phyloP scores from a whole-genome alignment of 1,139 yeast species.

The Geotrichum klebahnii region DNA sequence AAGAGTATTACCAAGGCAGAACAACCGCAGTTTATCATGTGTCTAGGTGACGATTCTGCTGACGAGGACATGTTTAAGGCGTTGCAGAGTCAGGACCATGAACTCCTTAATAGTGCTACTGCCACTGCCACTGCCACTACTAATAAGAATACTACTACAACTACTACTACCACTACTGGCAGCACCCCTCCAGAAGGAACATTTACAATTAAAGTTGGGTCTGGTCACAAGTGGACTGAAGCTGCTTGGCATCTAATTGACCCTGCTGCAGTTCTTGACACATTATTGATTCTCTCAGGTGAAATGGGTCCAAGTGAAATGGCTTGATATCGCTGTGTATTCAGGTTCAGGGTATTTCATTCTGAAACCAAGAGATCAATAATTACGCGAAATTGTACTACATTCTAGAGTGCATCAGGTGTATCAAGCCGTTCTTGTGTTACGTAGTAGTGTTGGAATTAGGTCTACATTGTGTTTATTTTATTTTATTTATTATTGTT shows the following conservation, averaged over 20 bases:
- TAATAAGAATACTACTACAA: constrained; percentile 42
- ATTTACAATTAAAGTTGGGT: constrained; percentile 91
- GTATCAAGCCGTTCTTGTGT: no score
- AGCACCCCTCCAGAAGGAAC: constrained; percentile 38
- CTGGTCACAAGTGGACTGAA: constrained; percentile 81
- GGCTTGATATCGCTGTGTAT: no score
- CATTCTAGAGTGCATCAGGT: no score
- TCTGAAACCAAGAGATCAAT: no score
- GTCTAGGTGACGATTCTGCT: constrained; percentile 93
- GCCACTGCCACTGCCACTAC: constrained; percentile 28
- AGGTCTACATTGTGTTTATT: no score
- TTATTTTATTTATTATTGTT: no score
- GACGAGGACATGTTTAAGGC: constrained; percentile 96
- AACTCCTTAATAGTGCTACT: no score
- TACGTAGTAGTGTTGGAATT: no score
- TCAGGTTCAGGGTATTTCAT: no score
- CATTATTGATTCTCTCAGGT: constrained; percentile 74
- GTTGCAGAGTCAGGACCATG: no score
- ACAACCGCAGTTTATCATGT: constrained; percentile 75
- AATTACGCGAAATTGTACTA: no score
- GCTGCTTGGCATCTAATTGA: constrained; percentile 87
- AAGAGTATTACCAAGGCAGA: constrained; percentile 53
- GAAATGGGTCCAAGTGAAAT: constrained; percentile 47
- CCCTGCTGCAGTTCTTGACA: constrained; percentile 80
- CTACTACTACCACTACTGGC: constrained; percentile 17